Percentiles rank a stretch among this genome's conserved stretches.
Evolutionary conservation across 208 protist genomes (phyloP).

Genomic region (Leptomonas pyrrhocoris): DNA sequence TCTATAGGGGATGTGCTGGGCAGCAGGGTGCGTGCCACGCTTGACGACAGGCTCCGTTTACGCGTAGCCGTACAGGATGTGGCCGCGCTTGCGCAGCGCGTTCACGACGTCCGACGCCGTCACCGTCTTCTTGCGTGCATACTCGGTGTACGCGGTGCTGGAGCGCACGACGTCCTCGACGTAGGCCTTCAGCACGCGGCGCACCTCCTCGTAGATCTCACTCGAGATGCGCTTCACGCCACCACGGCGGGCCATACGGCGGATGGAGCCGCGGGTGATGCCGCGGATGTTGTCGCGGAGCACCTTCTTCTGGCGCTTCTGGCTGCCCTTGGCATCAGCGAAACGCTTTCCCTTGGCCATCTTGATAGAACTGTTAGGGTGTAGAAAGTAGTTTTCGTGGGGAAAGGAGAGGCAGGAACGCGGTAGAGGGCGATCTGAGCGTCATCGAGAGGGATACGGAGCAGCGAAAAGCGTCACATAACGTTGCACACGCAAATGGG

Average conservation of each 20-base stretch:
- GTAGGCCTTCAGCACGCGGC: conserved; percentile 83
- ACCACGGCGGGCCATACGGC: conserved; percentile 91
- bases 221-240: conserved; percentile 91
- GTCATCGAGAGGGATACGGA: not conserved
- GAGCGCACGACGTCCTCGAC: conserved; percentile 84
- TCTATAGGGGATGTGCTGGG: too few relatives aligned
- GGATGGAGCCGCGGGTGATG: conserved; percentile 87
- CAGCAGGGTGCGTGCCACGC: too few relatives aligned
- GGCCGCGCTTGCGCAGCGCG: conserved; percentile 84
- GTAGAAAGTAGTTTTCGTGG: not conserved
- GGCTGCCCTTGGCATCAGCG: too few relatives aligned
- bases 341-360: conserved; percentile 19
- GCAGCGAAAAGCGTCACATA: not conserved
- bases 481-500: not conserved
- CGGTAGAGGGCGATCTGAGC: not conserved
- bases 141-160: conserved; percentile 83
- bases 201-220: conserved; percentile 73
- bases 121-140: too few relatives aligned
- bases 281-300: too few relatives aligned
- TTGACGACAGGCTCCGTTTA: too few relatives aligned
- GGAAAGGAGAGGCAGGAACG: not conserved
- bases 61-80: conserved; percentile 91
- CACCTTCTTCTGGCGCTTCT: too few relatives aligned
- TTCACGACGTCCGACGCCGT: conserved; percentile 87
- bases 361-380: not conserved